Percentiles rank a stretch among this genome's conserved stretches.
phyloP scores from a whole-genome alignment of 192 early-diverging fungal species.

The Gaertneriomyces semiglobifer region DNA sequence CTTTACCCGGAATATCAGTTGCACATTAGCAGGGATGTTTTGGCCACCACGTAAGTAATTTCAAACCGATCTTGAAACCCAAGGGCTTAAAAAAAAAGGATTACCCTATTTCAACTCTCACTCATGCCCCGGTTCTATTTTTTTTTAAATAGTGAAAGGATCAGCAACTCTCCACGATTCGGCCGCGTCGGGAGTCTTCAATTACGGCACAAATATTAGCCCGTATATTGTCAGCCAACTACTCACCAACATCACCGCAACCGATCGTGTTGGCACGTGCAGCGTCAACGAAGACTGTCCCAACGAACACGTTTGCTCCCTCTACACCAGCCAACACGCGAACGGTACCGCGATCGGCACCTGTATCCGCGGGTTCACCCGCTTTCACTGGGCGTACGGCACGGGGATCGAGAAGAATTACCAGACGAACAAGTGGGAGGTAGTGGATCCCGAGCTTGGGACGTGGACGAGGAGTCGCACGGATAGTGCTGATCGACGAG shows the following conservation, averaged over 20 bases:
- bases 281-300: constrained; percentile 16
- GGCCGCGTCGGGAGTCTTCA: constrained; percentile 19
- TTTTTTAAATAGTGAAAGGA: too few species aligned
- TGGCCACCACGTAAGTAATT: constrained; percentile 3
- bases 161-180: not conserved
- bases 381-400: constrained; percentile 48
- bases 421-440: constrained; percentile 28
- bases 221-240: constrained; percentile 29
- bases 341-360: constrained; percentile 25
- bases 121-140: too few species aligned
- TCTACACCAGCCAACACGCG: constrained; percentile 5
- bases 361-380: constrained; percentile 31
- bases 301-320: not conserved
- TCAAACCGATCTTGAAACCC: not conserved
- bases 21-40: constrained; percentile 20
- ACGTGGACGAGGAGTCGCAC: constrained; percentile 42
- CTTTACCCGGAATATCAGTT: constrained; percentile 64
- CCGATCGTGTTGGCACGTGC: not conserved
- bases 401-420: constrained; percentile 50
- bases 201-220: constrained; percentile 18
- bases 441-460: constrained; percentile 38
- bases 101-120: too few species aligned
- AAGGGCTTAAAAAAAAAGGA: not conserved
- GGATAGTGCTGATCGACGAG: too few species aligned
- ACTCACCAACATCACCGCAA: constrained; percentile 23